Evolutionary conservation across 176 grass and related monocot species (phyloP).

Genomic region (Carex kokanica): DNA sequence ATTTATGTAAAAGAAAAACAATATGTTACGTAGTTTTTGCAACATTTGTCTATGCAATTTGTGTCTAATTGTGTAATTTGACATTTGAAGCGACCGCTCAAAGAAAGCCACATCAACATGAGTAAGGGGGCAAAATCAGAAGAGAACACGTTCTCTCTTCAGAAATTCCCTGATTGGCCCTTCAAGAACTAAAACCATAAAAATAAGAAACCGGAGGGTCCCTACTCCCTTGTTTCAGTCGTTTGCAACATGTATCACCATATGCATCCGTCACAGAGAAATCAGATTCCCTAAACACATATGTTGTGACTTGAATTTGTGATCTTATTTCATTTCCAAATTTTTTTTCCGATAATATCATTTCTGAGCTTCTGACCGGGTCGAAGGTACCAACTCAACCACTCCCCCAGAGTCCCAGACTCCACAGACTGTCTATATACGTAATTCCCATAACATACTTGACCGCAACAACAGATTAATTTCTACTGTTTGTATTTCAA

Average conservation of each 20-base stretch:
- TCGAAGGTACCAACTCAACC: neutral
- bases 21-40: no score
- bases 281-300: neutral
- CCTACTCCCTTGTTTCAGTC: neutral
- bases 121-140: no score
- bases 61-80: no score
- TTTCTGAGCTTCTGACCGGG: neutral
- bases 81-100: no score
- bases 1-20: no score
- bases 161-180: neutral
- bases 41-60: no score
- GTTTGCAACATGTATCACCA: neutral
- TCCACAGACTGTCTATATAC: neutral
- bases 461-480: neutral
- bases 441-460: neutral
- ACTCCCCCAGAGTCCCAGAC: neutral
- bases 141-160: no score
- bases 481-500: neutral
- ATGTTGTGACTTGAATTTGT: neutral
- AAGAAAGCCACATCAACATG: no score
- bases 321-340: no score
- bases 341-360: neutral
- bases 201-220: neutral
- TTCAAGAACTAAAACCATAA: neutral
- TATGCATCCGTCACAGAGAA: neutral